These are phyloP conservation scores for Suillus discolor DNA, from an alignment of 768 basidiomycete species.

Conservation along the genomic window DNA sequence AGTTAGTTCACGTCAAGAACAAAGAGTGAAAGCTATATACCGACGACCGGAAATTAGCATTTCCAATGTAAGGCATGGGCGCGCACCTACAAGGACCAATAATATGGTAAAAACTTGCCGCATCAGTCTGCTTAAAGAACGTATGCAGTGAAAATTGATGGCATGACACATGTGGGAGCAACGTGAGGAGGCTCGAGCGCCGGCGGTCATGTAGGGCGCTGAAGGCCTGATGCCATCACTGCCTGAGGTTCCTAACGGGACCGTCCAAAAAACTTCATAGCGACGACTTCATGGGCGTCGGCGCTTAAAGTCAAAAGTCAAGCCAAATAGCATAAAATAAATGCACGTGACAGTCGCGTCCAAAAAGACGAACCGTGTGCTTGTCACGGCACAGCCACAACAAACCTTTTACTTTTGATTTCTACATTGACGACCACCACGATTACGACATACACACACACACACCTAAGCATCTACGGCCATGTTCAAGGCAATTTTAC, in stretches of 20 bases:
- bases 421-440: constrained; percentile 9
- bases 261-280: not conserved
- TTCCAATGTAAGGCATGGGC: constrained; percentile 7
- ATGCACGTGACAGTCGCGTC: constrained; percentile 37
- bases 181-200: not conserved
- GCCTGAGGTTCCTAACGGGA: not conserved
- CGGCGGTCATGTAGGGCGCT: not conserved
- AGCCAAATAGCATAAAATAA: constrained; percentile 27
- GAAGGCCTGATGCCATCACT: not conserved
- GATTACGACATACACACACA: constrained; percentile 7
- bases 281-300: constrained; percentile 4
- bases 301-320: not conserved
- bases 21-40: constrained; percentile 26
- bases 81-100: constrained; percentile 22
- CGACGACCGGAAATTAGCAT: constrained; percentile 33
- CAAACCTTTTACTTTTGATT: not conserved
- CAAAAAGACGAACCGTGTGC: constrained; percentile 31
- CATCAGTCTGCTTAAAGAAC: not conserved
- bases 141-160: not conserved
- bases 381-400: constrained; percentile 10
- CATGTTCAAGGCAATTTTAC: constrained; percentile 85
- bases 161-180: constrained; percentile 19
- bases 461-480: not conserved
- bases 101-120: constrained; percentile 1
- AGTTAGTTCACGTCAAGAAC: constrained; percentile 2